Evolutionary conservation across 306 rosid species (phyloP), one percentile per base, ranked within the genome.

Genomic region (Casuarina equisetifolia): DNA sequence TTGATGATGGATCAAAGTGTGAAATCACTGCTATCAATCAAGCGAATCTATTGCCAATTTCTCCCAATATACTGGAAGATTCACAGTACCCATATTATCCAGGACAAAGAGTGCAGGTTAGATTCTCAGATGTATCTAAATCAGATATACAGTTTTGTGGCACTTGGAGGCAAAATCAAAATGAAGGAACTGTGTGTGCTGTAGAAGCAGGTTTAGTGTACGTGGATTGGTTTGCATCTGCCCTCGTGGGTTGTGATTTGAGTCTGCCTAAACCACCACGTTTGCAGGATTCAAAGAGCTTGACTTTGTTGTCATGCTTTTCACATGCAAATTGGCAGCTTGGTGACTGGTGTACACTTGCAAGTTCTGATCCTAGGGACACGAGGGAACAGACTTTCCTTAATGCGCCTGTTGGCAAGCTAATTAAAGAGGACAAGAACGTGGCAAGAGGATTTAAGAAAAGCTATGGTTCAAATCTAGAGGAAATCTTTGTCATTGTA

Each of bases 341-440:
- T 72, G 98, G 99, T 84, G 99, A 96, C 80, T 96, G 97, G 97
- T 96, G 99, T 81, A 84, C 84, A 72, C 91, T 89, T 81, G 83
- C 86, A 54, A 48, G 32, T 83, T 84, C 71, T 38, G 93, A 77
- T 75, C 76, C 75, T 69, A 74, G 79, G 79, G 76, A 70, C 63
- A 73, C 51, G 16, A 63, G 62, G 69, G 86, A 83, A 59, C 86
- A 82, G 80, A 73, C 38, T 80, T 78, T 80, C 38, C 78, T 55
- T 69, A 73, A 77, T 77, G 72, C 84, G 20, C 83, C 89, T 32
- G 36, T 82, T 40, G 57, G 79, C 69, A 76, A 80, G 71, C 73
- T 74, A 74, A 67, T 69, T 25, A 72, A 78, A 58, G 82, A 86
- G 80, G 84, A 75, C 64, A 63, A 73, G 66, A 82, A 46, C 78